These are phyloP conservation scores for Pulveroboletus sp. DNA, from an alignment of 768 basidiomycete genomes.

Conservation along the genomic window DNA sequence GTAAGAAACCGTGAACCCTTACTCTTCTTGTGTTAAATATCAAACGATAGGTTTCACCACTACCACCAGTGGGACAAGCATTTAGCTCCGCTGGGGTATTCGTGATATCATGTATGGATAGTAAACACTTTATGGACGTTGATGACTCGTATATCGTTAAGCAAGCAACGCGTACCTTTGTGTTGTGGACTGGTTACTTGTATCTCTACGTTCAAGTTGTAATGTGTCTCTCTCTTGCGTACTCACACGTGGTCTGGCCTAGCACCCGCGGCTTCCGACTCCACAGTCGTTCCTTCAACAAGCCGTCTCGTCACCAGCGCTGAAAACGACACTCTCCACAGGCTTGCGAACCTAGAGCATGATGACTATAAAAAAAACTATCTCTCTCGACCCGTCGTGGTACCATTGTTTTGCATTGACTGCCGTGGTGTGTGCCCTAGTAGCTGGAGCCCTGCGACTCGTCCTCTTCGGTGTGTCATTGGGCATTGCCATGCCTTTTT, in stretches of 20 bases:
- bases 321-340: not conserved
- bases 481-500: not conserved
- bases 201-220: not conserved
- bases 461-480: slow-evolving; percentile 40
- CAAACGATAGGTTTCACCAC: slow-evolving; percentile 24
- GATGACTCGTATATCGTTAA: slow-evolving; percentile 1
- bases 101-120: not conserved
- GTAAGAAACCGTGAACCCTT: slow-evolving; percentile 22
- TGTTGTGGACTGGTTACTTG: not conserved
- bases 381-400: slow-evolving; percentile 44
- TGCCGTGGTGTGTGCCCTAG: slow-evolving; percentile 35
- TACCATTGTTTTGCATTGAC: slow-evolving; percentile 44
- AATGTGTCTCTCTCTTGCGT: too few relatives aligned
- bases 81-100: slow-evolving; percentile 11
- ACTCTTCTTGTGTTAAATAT: slow-evolving; percentile 1
- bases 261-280: not conserved
- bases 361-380: slow-evolving; percentile 28
- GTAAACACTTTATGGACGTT: slow-evolving; percentile 9
- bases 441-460: slow-evolving; percentile 41
- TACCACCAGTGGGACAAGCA: slow-evolving; percentile 28
- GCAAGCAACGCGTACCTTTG: not conserved
- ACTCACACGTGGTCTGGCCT: not conserved
- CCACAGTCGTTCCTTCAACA: not conserved
- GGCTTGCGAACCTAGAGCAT: slow-evolving; percentile 1
- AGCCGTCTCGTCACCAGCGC: not conserved